These are phyloP conservation scores for Dendrobium officinale DNA, from an alignment of 106 monocot species.

Conservation along the genomic window DNA sequence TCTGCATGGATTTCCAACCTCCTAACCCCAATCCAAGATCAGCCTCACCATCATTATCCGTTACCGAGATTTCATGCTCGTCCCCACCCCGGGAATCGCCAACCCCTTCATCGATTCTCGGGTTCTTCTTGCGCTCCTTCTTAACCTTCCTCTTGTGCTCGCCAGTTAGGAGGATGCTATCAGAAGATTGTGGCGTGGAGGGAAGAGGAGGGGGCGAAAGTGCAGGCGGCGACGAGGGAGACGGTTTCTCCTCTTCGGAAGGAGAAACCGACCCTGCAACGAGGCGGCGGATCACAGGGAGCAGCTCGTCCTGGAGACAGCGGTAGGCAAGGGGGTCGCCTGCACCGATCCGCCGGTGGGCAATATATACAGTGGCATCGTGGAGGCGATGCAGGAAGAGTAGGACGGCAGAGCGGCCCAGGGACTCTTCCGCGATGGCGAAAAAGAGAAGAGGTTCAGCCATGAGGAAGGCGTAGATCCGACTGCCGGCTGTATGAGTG, in stretches of 20 bases:
- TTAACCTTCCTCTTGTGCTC: neutral
- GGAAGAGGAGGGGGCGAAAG: neutral
- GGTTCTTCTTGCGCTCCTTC: neutral
- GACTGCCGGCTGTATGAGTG: slow-evolving; percentile 21
- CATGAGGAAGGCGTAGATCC: slow-evolving; percentile 28
- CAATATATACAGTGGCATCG: neutral
- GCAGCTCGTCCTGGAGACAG: slow-evolving; percentile 18
- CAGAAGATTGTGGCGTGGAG: neutral
- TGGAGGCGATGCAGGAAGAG: slow-evolving; percentile 23
- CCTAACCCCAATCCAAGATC: neutral
- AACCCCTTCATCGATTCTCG: neutral
- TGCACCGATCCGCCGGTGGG: neutral
- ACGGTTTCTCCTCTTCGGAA: neutral
- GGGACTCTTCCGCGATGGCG: slow-evolving; percentile 18
- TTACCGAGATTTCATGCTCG: slow-evolving; percentile 11
- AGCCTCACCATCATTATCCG: neutral
- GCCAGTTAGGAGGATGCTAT: neutral
- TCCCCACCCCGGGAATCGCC: neutral
- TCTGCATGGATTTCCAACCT: neutral
- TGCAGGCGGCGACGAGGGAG: neutral
- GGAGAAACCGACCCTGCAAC: neutral
- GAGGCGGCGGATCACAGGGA: slow-evolving; percentile 11
- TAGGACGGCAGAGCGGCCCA: slow-evolving; percentile 5
- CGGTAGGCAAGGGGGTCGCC: neutral
- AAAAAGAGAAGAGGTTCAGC: slow-evolving; percentile 21